phyloP scores from a whole-genome alignment of 2,329 filamentous ascomycete species.

The Acrocalymma vagum region DNA sequence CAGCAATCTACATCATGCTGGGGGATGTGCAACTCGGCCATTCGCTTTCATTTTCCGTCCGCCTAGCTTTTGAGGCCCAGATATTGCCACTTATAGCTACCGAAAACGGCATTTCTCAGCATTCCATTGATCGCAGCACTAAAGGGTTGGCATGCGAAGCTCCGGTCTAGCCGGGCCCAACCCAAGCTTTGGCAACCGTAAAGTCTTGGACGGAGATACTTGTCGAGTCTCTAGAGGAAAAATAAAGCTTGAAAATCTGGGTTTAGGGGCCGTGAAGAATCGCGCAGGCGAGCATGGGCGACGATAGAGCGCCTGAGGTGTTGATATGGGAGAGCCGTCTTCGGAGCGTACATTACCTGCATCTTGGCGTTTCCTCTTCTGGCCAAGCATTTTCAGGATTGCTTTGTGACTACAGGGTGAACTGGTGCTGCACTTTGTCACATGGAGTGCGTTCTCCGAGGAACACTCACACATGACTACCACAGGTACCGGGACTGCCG shows the following conservation, averaged over 20 bases:
- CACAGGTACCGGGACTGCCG: no score
- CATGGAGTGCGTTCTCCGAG: conserved; percentile 9
- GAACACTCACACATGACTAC: background rate
- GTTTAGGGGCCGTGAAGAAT: no score
- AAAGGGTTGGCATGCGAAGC: conserved; percentile 46
- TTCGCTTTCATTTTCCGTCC: no score
- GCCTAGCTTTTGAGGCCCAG: conserved; percentile 10
- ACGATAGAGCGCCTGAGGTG: no score
- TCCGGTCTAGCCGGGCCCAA: conserved; percentile 30
- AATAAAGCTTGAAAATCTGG: background rate
- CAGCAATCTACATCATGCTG: no score
- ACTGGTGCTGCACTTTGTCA: background rate
- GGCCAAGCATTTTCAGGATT: conserved; percentile 8
- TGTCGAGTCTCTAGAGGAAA: background rate
- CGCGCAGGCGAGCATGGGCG: no score
- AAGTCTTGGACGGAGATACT: background rate
- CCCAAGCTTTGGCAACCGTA: conserved; percentile 20
- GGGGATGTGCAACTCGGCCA: no score
- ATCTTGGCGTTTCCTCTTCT: conserved; percentile 27
- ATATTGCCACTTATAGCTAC: conserved; percentile 24
- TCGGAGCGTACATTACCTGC: conserved; percentile 3
- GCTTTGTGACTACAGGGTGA: conserved; percentile 12
- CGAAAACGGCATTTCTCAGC: conserved; percentile 33
- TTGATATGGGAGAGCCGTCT: background rate
- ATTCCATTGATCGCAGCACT: conserved; percentile 40